These are phyloP conservation scores for Stagonosporopsis chrysanthemi DNA, from an alignment of 2,329 filamentous ascomycete species.

Conservation along the genomic window DNA sequence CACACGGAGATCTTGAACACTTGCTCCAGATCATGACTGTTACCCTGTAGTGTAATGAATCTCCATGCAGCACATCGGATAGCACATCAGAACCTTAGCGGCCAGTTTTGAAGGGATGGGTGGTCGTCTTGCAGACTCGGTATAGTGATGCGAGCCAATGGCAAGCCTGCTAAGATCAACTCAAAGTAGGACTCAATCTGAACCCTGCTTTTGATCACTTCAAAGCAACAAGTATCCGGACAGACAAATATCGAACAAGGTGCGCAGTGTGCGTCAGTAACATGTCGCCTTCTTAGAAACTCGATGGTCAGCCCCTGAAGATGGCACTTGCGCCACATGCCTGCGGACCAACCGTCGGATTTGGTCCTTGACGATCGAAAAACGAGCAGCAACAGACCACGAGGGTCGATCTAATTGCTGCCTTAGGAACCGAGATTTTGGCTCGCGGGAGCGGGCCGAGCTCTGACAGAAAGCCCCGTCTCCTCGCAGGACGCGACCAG, in stretches of 20 bases:
- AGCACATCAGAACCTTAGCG: neutral
- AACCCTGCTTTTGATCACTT: conserved; percentile 1
- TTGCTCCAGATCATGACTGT: neutral
- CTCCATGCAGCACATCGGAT: neutral
- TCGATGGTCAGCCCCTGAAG: neutral
- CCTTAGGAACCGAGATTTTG: conserved; percentile 20
- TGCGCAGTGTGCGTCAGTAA: neutral
- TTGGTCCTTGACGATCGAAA: neutral
- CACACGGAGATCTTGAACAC: neutral
- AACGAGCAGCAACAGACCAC: neutral
- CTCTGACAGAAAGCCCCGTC: conserved; percentile 20
- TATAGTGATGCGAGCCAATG: conserved; percentile 5
- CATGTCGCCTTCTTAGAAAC: neutral
- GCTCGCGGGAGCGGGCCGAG: conserved; percentile 22
- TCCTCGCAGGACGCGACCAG: conserved; percentile 11
- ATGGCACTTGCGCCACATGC: neutral
- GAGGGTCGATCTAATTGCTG: conserved; percentile 10
- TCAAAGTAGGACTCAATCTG: neutral
- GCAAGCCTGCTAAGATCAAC: neutral
- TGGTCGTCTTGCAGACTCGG: conserved; percentile 2
- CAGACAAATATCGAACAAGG: neutral
- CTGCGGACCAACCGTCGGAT: neutral
- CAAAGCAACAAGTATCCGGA: neutral
- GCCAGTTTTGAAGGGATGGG: neutral
- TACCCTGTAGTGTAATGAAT: neutral